phyloP scores from a whole-genome alignment of 257 asterid species.

The Primulina eburnea region DNA sequence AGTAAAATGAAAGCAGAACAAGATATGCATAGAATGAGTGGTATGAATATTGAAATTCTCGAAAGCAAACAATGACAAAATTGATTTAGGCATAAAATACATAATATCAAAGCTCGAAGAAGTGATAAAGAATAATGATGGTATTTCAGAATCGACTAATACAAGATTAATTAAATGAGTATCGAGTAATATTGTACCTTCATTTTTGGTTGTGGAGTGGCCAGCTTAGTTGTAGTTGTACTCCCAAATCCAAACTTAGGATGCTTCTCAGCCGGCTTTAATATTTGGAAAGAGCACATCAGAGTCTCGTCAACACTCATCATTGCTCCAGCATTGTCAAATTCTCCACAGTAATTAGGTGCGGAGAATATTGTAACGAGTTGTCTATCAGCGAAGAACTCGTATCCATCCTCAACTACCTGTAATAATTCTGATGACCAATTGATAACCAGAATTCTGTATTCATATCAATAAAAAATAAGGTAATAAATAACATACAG shows the following conservation, averaged over 20 bases:
- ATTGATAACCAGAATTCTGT: constrained; percentile 12
- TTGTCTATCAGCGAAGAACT: constrained; percentile 77
- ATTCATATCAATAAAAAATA: background rate
- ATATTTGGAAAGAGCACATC: constrained; percentile 83
- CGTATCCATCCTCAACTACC: constrained; percentile 90
- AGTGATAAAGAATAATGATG: background rate
- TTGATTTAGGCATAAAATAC: background rate
- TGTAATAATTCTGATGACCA: constrained; percentile 19
- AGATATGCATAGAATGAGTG: background rate
- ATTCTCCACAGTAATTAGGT: constrained; percentile 81
- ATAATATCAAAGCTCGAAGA: background rate
- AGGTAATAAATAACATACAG: background rate
- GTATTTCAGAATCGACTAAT: background rate
- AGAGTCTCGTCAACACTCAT: constrained; percentile 84
- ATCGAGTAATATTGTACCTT: constrained; percentile 42
- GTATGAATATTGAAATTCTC: background rate
- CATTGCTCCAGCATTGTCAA: constrained; percentile 81
- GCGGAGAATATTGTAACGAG: constrained; percentile 78
- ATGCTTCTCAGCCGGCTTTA: constrained; percentile 75
- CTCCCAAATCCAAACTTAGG: constrained; percentile 70
- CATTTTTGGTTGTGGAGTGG: constrained; percentile 46
- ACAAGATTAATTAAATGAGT: background rate
- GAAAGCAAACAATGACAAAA: background rate
- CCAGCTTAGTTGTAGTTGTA: constrained; percentile 49
- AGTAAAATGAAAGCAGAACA: background rate